A percentile compares a stretch with the other conserved stretches of the same genome.
Evolutionary conservation across 179 eudicot species (phyloP).

Genomic region (Patellifolia procumbens): DNA sequence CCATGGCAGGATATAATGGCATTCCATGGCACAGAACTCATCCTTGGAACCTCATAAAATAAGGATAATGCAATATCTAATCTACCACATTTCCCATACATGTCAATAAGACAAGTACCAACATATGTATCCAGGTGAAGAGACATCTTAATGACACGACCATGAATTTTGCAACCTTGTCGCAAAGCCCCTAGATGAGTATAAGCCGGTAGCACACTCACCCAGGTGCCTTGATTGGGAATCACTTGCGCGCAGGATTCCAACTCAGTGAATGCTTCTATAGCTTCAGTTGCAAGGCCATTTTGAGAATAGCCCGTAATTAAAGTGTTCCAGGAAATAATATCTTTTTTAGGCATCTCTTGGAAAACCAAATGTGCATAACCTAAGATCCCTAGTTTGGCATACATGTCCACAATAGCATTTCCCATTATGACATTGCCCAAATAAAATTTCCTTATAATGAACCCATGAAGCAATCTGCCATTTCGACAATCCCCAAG

Average conservation of each 20-base stretch:
- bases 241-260: slow-evolving; percentile 24
- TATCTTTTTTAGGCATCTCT: slow-evolving; percentile 38
- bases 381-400: slow-evolving; percentile 45
- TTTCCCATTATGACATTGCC: slow-evolving; percentile 41
- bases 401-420: slow-evolving; percentile 55
- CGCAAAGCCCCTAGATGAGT: slow-evolving; percentile 54
- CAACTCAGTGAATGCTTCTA: slow-evolving; percentile 37
- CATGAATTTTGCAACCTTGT: slow-evolving; percentile 49
- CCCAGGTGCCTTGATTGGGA: slow-evolving; percentile 55
- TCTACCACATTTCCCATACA: slow-evolving; percentile 64
- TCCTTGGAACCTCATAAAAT: slow-evolving; percentile 53
- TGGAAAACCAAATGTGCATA: slow-evolving; percentile 41
- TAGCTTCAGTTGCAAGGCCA: slow-evolving; percentile 53
- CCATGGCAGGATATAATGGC: slow-evolving; percentile 73
- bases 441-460: slow-evolving; percentile 40
- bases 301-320: slow-evolving; percentile 55
- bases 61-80: slow-evolving; percentile 48
- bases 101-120: slow-evolving; percentile 51
- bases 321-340: slow-evolving; percentile 57
- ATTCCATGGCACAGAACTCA: slow-evolving; percentile 66
- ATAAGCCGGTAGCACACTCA: slow-evolving; percentile 51
- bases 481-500: slow-evolving; percentile 37
- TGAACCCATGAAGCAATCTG: slow-evolving; percentile 44
- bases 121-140: slow-evolving; percentile 42
- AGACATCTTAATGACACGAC: slow-evolving; percentile 38